Conservation (phyloP, 2,329 filamentous ascomycete species). For the Diaporthe sp. region DNA sequence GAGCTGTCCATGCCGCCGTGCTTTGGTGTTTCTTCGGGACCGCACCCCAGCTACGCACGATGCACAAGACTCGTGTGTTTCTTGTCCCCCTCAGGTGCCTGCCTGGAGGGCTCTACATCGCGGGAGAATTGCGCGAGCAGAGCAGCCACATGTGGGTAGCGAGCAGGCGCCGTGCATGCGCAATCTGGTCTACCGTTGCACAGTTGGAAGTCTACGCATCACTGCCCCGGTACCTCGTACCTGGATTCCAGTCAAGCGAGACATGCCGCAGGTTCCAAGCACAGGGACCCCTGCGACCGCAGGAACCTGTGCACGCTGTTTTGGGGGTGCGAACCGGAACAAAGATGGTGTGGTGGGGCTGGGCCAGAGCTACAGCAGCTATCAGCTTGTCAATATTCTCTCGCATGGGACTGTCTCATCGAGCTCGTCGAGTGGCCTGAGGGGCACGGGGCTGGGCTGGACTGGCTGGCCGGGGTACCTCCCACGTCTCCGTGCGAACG, state of each 20-base stretch:
- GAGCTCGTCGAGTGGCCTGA: slow-evolving; percentile 8
- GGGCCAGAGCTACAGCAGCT: slow-evolving; percentile 13
- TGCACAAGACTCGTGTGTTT: not conserved
- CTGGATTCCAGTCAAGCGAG: slow-evolving; percentile 27
- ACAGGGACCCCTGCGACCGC: slow-evolving; percentile 17
- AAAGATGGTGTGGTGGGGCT: slow-evolving; percentile 25
- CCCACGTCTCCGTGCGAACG: slow-evolving; percentile 2
- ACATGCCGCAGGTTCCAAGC: slow-evolving; percentile 10
- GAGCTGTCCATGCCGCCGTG: slow-evolving; percentile 8
- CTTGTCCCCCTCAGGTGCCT: not conserved
- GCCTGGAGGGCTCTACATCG: not conserved
- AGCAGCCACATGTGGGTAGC: not conserved
- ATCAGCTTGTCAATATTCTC: not conserved
- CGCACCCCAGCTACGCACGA: not conserved
- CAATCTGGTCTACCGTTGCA: not conserved
- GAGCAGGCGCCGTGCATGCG: no score
- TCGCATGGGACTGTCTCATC: slow-evolving; percentile 29
- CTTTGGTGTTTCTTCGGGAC: slow-evolving; percentile 16
- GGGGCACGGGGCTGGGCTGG: not conserved
- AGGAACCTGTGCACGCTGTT: slow-evolving; percentile 10
- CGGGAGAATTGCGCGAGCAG: not conserved
- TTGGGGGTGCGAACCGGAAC: slow-evolving; percentile 14
- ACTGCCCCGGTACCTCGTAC: slow-evolving; percentile 1
- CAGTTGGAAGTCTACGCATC: slow-evolving; percentile 22
- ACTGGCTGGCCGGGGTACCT: not conserved